Evolutionary conservation across 2,329 filamentous ascomycete species (phyloP), one percentile per base, ranked within the genome.

Genomic region (Diaporthe longicolla): DNA sequence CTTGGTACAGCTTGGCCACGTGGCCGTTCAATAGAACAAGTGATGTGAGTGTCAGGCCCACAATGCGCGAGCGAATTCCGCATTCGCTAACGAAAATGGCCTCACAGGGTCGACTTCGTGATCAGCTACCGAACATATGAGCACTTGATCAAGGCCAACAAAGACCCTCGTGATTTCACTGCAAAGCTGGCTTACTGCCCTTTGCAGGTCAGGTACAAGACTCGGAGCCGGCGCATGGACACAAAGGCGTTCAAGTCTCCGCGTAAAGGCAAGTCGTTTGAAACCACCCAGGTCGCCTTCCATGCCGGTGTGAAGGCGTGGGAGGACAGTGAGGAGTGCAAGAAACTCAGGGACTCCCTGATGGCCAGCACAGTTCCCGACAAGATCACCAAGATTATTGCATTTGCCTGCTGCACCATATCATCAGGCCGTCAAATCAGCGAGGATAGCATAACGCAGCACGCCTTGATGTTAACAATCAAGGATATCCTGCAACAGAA

Each of bases 401-500:
- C 66, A 21, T 70, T 70, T 57, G 50, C 52, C 13, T 70, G 35
- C 52, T 21, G 24, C 50, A n/a, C 66, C 7, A 48, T 58, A 13
- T 40, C 37, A 17, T 45, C 37, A 3, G 3, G 9, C 24, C 5
- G 19, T 9, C 10, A n/a, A 13, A 21, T 15, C 32, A 2, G 10
- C 5, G 4, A 35, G 1, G 3, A 4, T 10, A 69, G 66, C 17
- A 45, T 48, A 15, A 48, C 6, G n/a, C 52, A 70, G 17, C 52
- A 70, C 24, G 66, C 52, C 21, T 48, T 48, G 24, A 35, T 59
- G 4, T 52, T 70, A 3, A 70, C 68, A 17, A 50, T 70, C 54
- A 58, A 35, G 43, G 4, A 21, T 35, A 15, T 37, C 29, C 10
- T 58, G 19, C 52, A 37, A 6, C 35, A 17, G 6, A 58, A 32